Percentiles rank a stretch among this genome's conserved stretches.
phyloP scores from a whole-genome alignment of 345 rosid genomes.

The Linum tenue region DNA sequence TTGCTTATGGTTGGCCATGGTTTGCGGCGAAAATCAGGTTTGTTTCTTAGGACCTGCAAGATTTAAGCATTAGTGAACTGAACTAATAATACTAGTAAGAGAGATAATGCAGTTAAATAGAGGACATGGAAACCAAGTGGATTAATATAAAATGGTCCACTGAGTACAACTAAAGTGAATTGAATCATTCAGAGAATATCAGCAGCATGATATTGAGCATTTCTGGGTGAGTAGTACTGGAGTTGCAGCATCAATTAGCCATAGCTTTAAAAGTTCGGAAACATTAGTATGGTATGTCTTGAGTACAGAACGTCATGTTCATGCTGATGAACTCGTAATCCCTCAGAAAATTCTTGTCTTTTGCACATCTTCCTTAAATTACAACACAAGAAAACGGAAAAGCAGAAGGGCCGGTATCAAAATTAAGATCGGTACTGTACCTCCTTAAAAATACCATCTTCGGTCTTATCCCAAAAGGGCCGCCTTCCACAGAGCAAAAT shows the following conservation, averaged over 20 bases:
- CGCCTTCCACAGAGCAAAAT: conserved; percentile 91
- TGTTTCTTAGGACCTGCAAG: conserved; percentile 60
- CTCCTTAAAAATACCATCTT: conserved; percentile 98
- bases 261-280: no score
- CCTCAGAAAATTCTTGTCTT: no score
- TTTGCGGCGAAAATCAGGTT: conserved; percentile 86
- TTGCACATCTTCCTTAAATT: neutral
- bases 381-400: neutral
- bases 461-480: conserved; percentile 98
- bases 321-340: no score
- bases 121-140: neutral
- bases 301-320: no score
- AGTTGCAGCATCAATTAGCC: no score
- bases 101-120: neutral
- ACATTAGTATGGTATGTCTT: no score
- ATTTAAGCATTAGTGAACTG: neutral
- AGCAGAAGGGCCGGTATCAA: neutral
- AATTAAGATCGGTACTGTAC: conserved; percentile 29
- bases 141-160: no score
- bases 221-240: no score
- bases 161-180: no score
- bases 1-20: conserved; percentile 90
- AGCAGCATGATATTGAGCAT: no score
- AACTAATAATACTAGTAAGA: neutral
- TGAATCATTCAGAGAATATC: no score